A percentile compares a stretch with the other conserved stretches of the same genome.
phyloP scores from a whole-genome alignment of 768 basidiomycete species.

The Mrakia gelida region DNA sequence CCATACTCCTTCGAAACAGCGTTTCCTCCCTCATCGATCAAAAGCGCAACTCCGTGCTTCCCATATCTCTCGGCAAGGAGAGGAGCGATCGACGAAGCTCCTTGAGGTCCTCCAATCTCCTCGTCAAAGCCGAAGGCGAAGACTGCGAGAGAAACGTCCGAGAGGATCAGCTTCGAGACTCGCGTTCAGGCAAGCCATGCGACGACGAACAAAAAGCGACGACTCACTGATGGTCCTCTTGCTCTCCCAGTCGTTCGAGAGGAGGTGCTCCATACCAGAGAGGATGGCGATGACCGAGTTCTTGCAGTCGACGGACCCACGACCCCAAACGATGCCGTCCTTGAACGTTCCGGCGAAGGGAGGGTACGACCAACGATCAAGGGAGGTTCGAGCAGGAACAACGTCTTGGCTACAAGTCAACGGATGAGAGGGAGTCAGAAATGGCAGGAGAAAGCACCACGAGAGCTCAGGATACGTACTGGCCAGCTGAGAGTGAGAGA shows the following conservation, averaged over 20 bases:
- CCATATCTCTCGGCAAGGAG: slow-evolving; percentile 24
- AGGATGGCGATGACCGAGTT: slow-evolving; percentile 27
- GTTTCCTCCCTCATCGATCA: slow-evolving; percentile 30
- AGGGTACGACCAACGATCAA: slow-evolving; percentile 32
- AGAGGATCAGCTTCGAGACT: background rate
- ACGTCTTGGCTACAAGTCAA: slow-evolving; percentile 18
- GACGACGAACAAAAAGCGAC: background rate
- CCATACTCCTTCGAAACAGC: slow-evolving; percentile 28
- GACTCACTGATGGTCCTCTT: slow-evolving; percentile 19
- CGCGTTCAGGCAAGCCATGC: background rate
- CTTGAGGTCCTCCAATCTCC: slow-evolving; percentile 32
- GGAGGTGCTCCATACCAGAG: slow-evolving; percentile 24
- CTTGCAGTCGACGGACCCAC: slow-evolving; percentile 27
- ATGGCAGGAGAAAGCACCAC: background rate
- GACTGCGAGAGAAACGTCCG: background rate
- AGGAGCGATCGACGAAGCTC: slow-evolving; percentile 21
- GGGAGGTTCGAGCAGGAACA: slow-evolving; percentile 29
- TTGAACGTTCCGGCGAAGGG: slow-evolving; percentile 25
- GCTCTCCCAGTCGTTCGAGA: slow-evolving; percentile 17
- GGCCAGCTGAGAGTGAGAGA: background rate
- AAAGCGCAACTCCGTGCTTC: slow-evolving; percentile 26
- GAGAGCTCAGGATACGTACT: background rate
- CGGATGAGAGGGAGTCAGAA: background rate
- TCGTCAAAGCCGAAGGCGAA: slow-evolving; percentile 32
- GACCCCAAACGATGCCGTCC: slow-evolving; percentile 24